phyloP scores from a whole-genome alignment of 495 filamentous ascomycete species.

The Aspergillus bridgeri region DNA sequence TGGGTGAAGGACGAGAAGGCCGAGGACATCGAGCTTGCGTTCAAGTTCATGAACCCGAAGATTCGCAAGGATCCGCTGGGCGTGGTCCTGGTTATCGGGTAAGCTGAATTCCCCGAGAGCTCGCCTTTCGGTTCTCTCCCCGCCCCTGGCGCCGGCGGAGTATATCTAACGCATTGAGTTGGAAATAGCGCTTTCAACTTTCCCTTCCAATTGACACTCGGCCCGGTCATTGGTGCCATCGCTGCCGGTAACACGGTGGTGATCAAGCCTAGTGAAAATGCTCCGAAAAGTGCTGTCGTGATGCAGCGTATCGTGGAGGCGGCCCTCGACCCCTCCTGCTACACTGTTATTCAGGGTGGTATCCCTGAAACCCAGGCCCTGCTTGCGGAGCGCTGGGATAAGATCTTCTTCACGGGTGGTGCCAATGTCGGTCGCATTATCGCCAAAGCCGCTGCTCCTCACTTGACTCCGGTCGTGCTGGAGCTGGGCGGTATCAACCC shows the following conservation, averaged over 20 bases:
- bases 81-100: constrained; percentile 80
- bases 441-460: constrained; percentile 86
- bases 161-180: constrained; percentile 8
- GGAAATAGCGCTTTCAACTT: constrained; percentile 75
- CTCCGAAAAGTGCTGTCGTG: constrained; percentile 70
- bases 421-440: constrained; percentile 78
- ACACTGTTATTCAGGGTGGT: constrained; percentile 74
- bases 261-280: constrained; percentile 83
- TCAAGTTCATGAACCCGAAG: constrained; percentile 64
- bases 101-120: constrained; percentile 14
- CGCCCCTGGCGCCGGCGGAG: no score
- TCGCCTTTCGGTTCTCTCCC: not conserved
- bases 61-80: constrained; percentile 90
- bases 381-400: constrained; percentile 89
- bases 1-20: constrained; percentile 81
- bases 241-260: constrained; percentile 85
- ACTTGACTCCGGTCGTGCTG: constrained; percentile 81
- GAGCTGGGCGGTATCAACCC: constrained; percentile 93
- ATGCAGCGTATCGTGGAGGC: constrained; percentile 72
- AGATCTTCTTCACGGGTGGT: constrained; percentile 93
- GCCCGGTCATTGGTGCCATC: constrained; percentile 84
- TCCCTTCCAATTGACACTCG: constrained; percentile 74
- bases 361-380: constrained; percentile 76
- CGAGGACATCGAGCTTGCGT: constrained; percentile 63
- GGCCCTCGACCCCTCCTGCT: constrained; percentile 73